Percentiles rank a stretch among this genome's conserved stretches.
These are phyloP conservation scores for Vitis hybrid DNA, from an alignment of 177 flowering plant species.

Conservation along the genomic window DNA sequence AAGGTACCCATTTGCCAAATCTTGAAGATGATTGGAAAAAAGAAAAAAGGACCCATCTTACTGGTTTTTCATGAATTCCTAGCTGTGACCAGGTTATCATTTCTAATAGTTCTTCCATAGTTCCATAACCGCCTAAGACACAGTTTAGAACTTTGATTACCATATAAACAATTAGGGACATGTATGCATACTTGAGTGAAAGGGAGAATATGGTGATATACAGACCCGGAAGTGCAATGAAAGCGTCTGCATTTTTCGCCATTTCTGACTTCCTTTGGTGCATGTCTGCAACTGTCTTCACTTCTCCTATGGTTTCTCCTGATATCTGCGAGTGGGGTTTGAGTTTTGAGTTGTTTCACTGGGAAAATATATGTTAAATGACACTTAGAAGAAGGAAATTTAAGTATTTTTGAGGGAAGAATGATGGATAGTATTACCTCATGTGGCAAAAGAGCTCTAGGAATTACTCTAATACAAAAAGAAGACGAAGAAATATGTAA, in stretches of 20 bases:
- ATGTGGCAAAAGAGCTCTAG: conserved; percentile 56
- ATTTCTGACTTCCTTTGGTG: conserved; percentile 83
- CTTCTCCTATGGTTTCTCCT: conserved; percentile 68
- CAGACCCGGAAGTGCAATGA: conserved; percentile 87
- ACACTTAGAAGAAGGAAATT: neutral
- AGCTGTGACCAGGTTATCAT: conserved; percentile 79
- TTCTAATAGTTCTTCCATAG: conserved; percentile 82
- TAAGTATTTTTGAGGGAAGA: neutral
- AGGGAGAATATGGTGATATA: neutral
- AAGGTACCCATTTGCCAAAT: neutral
- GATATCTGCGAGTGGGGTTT: conserved; percentile 37
- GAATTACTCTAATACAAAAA: conserved; percentile 48
- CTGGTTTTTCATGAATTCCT: conserved; percentile 87
- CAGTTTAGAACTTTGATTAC: too few species aligned
- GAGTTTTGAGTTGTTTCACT: too few species aligned
- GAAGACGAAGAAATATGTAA: neutral
- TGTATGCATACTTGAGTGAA: too few species aligned
- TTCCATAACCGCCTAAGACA: conserved; percentile 78
- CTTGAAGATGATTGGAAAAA: neutral
- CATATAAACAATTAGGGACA: too few species aligned
- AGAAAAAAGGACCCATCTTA: conserved; percentile 27
- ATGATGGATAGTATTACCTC: conserved; percentile 39
- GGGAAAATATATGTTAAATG: too few species aligned
- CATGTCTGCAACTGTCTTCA: conserved; percentile 65
- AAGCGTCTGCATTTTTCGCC: conserved; percentile 76